Evolutionary conservation across 2,329 filamentous ascomycete genomes (phyloP).

Genomic region (Colletotrichum camelliae): DNA sequence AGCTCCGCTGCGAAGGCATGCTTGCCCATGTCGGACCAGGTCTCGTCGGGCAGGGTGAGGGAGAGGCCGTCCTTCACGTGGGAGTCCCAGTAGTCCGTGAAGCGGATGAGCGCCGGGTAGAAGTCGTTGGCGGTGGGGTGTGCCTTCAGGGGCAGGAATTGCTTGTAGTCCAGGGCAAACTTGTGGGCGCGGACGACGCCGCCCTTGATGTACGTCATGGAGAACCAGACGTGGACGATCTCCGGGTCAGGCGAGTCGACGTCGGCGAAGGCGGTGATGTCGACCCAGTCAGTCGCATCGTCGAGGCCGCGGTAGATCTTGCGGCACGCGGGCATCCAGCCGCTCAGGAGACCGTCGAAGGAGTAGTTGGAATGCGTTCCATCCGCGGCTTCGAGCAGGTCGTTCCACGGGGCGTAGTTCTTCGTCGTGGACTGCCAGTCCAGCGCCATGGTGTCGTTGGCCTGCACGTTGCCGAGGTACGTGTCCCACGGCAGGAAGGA

Average conservation of each 20-base stretch:
- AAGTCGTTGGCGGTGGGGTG: neutral
- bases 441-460: neutral
- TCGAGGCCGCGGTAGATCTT: neutral
- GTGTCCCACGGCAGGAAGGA: neutral
- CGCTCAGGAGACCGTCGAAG: neutral
- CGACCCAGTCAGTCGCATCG: neutral
- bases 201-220: neutral
- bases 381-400: neutral
- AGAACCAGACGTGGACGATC: neutral
- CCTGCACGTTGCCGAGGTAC: neutral
- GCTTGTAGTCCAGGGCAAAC: neutral
- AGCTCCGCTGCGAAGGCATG: neutral
- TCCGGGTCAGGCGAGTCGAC: neutral
- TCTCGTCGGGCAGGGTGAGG: neutral
- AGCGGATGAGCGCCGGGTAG: slow-evolving; percentile 1
- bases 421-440: neutral
- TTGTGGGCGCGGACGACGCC: neutral
- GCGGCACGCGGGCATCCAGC: neutral
- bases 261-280: neutral
- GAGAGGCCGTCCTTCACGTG: neutral
- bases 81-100: neutral
- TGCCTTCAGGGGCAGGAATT: neutral
- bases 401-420: neutral
- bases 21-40: neutral
- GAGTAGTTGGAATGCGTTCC: neutral